Evolutionary conservation across 306 rosid species (phyloP).

Genomic region (Medicago truncatula): DNA sequence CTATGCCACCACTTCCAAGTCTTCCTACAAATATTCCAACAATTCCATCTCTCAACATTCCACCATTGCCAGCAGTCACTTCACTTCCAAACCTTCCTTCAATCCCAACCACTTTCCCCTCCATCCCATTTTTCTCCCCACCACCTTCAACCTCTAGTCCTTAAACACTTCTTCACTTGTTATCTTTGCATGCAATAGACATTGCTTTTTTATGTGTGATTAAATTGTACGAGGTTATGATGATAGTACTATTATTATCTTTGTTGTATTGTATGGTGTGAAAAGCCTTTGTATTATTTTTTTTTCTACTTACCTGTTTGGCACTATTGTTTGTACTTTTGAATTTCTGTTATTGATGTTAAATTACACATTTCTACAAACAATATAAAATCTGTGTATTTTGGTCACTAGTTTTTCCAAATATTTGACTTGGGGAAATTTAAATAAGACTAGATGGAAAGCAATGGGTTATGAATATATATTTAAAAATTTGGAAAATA

Average conservation of each 20-base stretch:
- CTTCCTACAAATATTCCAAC: constrained; percentile 16
- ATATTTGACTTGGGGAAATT: no score
- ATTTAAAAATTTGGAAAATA: no score
- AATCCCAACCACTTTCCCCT: constrained; percentile 40
- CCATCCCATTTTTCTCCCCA: constrained; percentile 48
- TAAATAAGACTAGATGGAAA: no score
- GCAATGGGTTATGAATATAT: no score
- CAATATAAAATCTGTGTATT: no score
- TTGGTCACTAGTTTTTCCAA: no score
- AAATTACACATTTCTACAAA: background rate
- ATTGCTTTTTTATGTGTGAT: background rate
- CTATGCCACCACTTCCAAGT: constrained; percentile 41
- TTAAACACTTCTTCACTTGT: constrained; percentile 8
- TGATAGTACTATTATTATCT: background rate
- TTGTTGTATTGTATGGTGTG: constrained; percentile 10
- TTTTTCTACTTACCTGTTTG: background rate
- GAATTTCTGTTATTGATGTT: background rate
- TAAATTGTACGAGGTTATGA: background rate
- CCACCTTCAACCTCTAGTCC: constrained; percentile 50
- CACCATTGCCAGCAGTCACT: constrained; percentile 17
- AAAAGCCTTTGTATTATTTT: background rate
- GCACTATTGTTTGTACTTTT: constrained; percentile 2
- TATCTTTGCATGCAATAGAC: background rate
- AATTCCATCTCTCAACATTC: constrained; percentile 26
- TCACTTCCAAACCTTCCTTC: constrained; percentile 27